phyloP scores from a whole-genome alignment of 1,139 yeast genomes.

The Candida tetrigidarum region DNA sequence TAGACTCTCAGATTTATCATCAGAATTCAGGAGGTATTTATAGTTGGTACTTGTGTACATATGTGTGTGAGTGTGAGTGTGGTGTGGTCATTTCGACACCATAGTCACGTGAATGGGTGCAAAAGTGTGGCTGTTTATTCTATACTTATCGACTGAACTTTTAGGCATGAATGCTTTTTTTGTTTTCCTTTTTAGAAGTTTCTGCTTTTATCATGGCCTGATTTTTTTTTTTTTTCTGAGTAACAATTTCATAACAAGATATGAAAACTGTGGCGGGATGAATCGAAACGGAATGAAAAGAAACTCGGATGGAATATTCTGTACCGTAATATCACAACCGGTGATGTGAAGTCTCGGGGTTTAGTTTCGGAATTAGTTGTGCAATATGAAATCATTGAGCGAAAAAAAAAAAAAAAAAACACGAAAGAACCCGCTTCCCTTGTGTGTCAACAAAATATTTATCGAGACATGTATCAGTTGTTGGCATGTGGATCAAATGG shows the following conservation, averaged over 20 bases:
- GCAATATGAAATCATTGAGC: not conserved
- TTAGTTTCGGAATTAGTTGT: no score
- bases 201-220: not conserved
- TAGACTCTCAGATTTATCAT: not conserved
- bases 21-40: no score
- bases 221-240: no score
- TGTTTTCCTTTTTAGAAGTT: not conserved
- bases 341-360: no score
- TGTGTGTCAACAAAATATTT: not conserved
- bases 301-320: no score
- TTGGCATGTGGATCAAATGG: conserved; percentile 87
- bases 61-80: no score
- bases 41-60: no score
- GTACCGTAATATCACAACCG: no score
- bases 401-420: not conserved
- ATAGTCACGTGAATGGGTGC: conserved; percentile 5
- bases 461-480: conserved; percentile 27
- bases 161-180: no score
- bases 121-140: not conserved
- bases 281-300: not conserved
- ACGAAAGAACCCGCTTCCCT: not conserved
- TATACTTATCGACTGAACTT: not conserved
- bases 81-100: not conserved
- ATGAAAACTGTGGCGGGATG: not conserved
- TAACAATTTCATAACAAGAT: no score